phyloP scores from a whole-genome alignment of 2,329 filamentous ascomycete genomes.

The Monascus ruber region DNA sequence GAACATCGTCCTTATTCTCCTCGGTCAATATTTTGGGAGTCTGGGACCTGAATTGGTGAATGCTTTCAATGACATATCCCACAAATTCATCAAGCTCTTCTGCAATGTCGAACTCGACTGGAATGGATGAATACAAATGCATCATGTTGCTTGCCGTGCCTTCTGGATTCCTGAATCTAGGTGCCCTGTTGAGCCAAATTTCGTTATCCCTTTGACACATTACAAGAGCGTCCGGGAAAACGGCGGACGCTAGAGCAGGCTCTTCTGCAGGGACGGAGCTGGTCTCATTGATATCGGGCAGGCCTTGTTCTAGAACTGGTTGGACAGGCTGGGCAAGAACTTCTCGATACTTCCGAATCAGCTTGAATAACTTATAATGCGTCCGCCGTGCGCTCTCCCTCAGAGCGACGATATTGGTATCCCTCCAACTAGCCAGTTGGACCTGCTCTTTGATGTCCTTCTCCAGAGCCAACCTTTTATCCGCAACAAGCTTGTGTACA shows the following conservation, averaged over 20 bases:
- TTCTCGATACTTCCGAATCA: conserved; percentile 79
- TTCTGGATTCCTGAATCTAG: conserved; percentile 58
- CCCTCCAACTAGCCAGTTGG: conserved; percentile 91
- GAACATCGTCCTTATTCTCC: conserved; percentile 72
- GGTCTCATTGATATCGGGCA: conserved; percentile 23
- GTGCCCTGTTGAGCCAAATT: conserved; percentile 38
- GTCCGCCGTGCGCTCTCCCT: conserved; percentile 82
- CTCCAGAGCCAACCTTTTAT: conserved; percentile 65
- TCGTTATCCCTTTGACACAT: conserved; percentile 17
- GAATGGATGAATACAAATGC: conserved; percentile 45
- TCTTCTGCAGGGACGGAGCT: conserved; percentile 5
- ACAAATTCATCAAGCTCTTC: conserved; percentile 56
- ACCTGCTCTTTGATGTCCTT: conserved; percentile 91
- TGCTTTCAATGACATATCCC: conserved; percentile 54
- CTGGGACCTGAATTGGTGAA: conserved; percentile 65
- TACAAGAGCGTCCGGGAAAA: conserved; percentile 20
- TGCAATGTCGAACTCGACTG: conserved; percentile 44
- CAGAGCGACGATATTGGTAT: conserved; percentile 84
- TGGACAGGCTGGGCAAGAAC: conserved; percentile 67
- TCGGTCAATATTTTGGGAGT: conserved; percentile 73
- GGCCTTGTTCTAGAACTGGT: conserved; percentile 35
- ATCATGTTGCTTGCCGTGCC: conserved; percentile 66
- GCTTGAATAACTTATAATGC: conserved; percentile 81
- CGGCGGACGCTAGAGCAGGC: conserved; percentile 6
- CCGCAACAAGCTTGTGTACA: conserved; percentile 53